Evolutionary conservation across 257 asterid genomes (phyloP), one percentile per base, ranked within the genome.

Genomic region (Penstemon barbatus): DNA sequence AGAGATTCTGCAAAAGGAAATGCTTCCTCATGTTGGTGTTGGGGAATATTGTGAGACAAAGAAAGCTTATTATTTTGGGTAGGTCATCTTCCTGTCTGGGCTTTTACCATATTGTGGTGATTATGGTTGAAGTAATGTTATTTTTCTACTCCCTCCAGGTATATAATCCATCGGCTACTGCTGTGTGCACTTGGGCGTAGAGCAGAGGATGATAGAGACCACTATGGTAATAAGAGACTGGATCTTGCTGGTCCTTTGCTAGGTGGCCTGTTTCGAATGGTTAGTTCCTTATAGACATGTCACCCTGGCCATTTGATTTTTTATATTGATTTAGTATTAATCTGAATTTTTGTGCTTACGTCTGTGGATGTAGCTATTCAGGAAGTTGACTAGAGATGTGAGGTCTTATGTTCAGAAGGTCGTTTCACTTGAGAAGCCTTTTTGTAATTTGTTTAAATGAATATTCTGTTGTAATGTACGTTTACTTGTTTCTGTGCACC

Each of bases 201-300:
- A 79, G 88, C 97, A 36, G 96, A 93, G 79, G 99, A 93, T 71
- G 96, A 93, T 63, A 81, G 97, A 76, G 99, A 93, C 63, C 99
- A 93, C 75, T 93, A 93, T 85, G 97, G 99, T 52, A 93, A 93
- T 81, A 93, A 93, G 78, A 85, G 99, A 78, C 72, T 90, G 73
- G 99, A 93, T 85, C 99, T 93, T 71, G 99, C 99, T 68, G 99
- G 97, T 78, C 99, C 99, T 66, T 75, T 93, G 83, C 92, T 90
- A 60, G 99, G 99, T 75, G 96, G 96, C 69, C 86, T 93, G 25
- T 93, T 93, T 67, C 87, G 97, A 79, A 93, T 90, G 99, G 97
- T 93, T 70, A 63, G 83, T 77, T 71, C 42, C 41, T 54, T 62
- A 6, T 75, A 55, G 66, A 57, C 50, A 57, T 70, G 44, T 63